Evolutionary conservation across 345 rosid species (phyloP).

Genomic region (Euphorbia pulcherrima): DNA sequence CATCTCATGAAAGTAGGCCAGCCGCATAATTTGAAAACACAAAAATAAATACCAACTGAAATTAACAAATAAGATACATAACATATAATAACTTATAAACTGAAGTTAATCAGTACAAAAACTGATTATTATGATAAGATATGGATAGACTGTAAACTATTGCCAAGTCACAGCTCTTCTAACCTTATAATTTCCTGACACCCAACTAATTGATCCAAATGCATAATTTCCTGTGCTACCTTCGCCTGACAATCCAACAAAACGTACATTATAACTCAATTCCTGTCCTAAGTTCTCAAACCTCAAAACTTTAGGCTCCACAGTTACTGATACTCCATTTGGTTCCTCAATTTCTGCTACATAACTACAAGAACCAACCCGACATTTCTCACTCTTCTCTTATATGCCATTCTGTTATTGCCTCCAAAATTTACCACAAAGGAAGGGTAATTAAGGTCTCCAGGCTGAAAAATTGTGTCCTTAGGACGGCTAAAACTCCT

Average conservation of each 20-base stretch:
- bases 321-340: slow-evolving; percentile 29
- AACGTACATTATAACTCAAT: slow-evolving; percentile 50
- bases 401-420: slow-evolving; percentile 14
- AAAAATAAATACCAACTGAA: no score
- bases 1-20: no score
- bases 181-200: slow-evolving; percentile 44
- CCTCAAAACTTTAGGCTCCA: slow-evolving; percentile 34
- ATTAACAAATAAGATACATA: no score
- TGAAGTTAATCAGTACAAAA: no score
- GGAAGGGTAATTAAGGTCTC: slow-evolving; percentile 58
- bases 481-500: slow-evolving; percentile 32
- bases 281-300: slow-evolving; percentile 43
- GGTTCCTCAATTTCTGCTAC: slow-evolving; percentile 38
- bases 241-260: slow-evolving; percentile 18
- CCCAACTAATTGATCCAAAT: slow-evolving; percentile 62
- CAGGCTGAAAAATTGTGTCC: slow-evolving; percentile 18
- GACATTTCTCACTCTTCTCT: slow-evolving; percentile 49
- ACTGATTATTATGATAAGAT: no score
- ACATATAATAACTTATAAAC: no score
- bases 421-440: slow-evolving; percentile 41
- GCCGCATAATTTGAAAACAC: no score
- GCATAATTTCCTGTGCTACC: slow-evolving; percentile 21
- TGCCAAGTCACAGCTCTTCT: slow-evolving; percentile 70
- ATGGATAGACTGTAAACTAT: slow-evolving; percentile 1
- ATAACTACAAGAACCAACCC: slow-evolving; percentile 30